Conservation (phyloP, 2,329 filamentous ascomycete genomes). For the Aspergillus brunneoviolaceus region DNA sequence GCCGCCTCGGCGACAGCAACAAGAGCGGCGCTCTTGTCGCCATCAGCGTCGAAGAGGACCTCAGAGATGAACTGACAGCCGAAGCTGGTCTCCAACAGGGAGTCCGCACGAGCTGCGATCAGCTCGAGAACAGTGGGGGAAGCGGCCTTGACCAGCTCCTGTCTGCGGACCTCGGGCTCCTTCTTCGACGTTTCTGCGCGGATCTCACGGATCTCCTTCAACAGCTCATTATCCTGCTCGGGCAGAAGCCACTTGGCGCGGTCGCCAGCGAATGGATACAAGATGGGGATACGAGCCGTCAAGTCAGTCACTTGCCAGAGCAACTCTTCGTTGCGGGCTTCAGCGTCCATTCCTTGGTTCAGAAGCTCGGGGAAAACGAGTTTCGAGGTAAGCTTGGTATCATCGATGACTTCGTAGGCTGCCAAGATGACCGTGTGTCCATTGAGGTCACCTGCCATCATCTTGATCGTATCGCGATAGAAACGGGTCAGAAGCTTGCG, state of each 20-base stretch:
- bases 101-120: constrained; percentile 65
- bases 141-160: constrained; percentile 72
- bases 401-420: constrained; percentile 88
- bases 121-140: constrained; percentile 74
- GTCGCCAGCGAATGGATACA: constrained; percentile 75
- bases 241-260: constrained; percentile 63
- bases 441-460: constrained; percentile 77
- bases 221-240: constrained; percentile 64
- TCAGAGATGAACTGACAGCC: constrained; percentile 86
- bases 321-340: constrained; percentile 46
- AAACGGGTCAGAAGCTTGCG: constrained; percentile 83
- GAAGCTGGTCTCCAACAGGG: constrained; percentile 72
- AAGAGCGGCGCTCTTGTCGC: constrained; percentile 74
- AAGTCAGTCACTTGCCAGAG: constrained; percentile 45
- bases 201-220: constrained; percentile 76
- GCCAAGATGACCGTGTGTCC: constrained; percentile 80
- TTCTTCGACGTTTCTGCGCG: constrained; percentile 89
- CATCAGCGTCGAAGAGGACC: constrained; percentile 71
- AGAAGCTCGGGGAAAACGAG: constrained; percentile 84
- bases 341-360: constrained; percentile 57
- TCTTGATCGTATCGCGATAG: constrained; percentile 84
- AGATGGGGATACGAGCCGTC: constrained; percentile 61
- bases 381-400: constrained; percentile 85
- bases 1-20: constrained; percentile 58
- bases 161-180: constrained; percentile 70